Evolutionary conservation across 2,329 filamentous ascomycete genomes (phyloP), one percentile per base, ranked within the genome.

Genomic region (Verticillium dahliae): DNA sequence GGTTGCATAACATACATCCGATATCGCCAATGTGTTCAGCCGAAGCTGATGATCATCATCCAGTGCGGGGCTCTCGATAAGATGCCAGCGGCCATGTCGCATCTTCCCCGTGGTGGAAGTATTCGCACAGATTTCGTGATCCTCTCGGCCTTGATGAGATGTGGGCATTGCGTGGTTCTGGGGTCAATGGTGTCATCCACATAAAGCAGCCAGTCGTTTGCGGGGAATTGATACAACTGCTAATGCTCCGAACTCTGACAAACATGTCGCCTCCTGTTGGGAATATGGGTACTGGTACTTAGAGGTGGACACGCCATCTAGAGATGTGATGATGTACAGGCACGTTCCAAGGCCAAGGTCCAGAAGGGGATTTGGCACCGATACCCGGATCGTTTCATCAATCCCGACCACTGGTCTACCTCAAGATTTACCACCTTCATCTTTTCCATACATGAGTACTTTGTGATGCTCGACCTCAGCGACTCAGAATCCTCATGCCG

Each of bases 111-210:
- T 65, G 63, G 39, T 60, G 62, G 62, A 38, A 65, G 56, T 18
- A 11, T 27, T 14, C 27, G 22, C 57, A n/a, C 56, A 10, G 45
- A 65, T 65, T 65, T 62, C 63, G 63, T 65, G 63, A 65, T 65
- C 50, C 50, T 57, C 34, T 11, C 31, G 35, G 7, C 59, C 35
- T 41, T 41, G 35, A 34, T n/a, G 3, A 11, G 31, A 15, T 56
- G 52, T 22, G 14, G 35, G 31, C n/a, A 63, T 65, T 57, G 60
- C 63, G 63, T 63, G 35, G 57, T 62, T 65, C 38, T 52, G 37
- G 18, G 31, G 11, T 13, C 33, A 31, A 65, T 65, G 63, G 39
- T 65, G 63, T 58, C 59, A 65, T 62, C 56, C 13, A 6, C 2
- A 7, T 2, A 18, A 15, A 22, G 41, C 6, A 10, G n/a, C 2